Percentiles rank a stretch among this genome's conserved stretches.
phyloP scores from a whole-genome alignment of 2,329 filamentous ascomycete species.

The Talaromyces amestolkiae region DNA sequence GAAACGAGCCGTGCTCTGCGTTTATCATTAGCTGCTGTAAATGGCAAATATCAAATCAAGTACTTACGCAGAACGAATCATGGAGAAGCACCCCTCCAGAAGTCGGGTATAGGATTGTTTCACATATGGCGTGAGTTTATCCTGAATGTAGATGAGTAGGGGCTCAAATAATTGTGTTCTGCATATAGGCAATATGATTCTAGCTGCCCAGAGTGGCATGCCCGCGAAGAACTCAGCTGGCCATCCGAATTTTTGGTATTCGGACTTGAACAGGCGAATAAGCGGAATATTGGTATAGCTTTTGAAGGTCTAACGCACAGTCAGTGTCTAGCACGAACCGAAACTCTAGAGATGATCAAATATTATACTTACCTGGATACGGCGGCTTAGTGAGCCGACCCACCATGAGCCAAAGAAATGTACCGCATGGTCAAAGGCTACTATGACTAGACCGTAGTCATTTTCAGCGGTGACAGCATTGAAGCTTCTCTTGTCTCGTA shows the following conservation, averaged over 20 bases:
- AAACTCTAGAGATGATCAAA: not conserved
- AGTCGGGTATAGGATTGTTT: slow-evolving; percentile 22
- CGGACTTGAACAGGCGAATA: slow-evolving; percentile 36
- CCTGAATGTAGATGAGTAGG: slow-evolving; percentile 30
- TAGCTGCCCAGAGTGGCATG: slow-evolving; percentile 40
- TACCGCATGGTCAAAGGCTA: slow-evolving; percentile 41
- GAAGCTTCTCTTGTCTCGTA: slow-evolving; percentile 40
- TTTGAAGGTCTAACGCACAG: slow-evolving; percentile 35
- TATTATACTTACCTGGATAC: slow-evolving; percentile 38
- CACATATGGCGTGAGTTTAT: slow-evolving; percentile 18
- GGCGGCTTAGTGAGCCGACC: slow-evolving; percentile 37
- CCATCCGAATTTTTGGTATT: slow-evolving; percentile 35
- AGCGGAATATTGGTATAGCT: slow-evolving; percentile 39
- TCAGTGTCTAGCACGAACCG: not conserved
- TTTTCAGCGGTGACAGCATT: slow-evolving; percentile 42
- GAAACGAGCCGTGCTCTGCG: slow-evolving; percentile 35
- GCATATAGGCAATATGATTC: slow-evolving; percentile 37
- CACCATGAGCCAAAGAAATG: slow-evolving; percentile 45
- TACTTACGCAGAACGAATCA: slow-evolving; percentile 15
- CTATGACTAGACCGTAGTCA: slow-evolving; percentile 43
- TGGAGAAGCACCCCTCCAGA: slow-evolving; percentile 3
- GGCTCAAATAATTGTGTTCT: slow-evolving; percentile 40
- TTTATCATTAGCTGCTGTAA: slow-evolving; percentile 20
- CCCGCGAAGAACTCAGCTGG: slow-evolving; percentile 42
- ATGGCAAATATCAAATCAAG: not conserved